Percentiles rank a stretch among this genome's conserved stretches.
Evolutionary conservation across 2,329 filamentous ascomycete genomes (phyloP).

Genomic region (Chaetomium sp.): DNA sequence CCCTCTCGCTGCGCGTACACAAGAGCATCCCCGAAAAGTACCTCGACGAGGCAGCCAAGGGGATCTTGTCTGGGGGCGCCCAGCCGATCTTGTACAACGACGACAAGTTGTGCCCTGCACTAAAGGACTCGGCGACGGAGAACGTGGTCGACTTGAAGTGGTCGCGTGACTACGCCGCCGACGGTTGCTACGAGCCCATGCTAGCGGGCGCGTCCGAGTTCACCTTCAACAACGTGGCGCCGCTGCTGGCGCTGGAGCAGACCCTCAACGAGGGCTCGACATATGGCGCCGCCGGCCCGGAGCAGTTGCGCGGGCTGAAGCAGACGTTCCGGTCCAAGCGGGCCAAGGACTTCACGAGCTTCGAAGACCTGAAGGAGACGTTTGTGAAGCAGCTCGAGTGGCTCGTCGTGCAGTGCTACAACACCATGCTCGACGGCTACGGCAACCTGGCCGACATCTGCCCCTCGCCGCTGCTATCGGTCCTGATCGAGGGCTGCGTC

Average conservation of each 20-base stretch:
- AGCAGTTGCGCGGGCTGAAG: neutral
- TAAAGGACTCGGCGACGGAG: neutral
- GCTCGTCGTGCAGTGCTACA: conserved; percentile 11
- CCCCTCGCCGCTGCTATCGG: neutral
- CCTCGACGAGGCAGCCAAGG: neutral
- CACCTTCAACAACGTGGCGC: conserved; percentile 7
- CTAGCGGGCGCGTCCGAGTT: conserved; percentile 4
- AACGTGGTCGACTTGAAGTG: neutral
- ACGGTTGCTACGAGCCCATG: conserved; percentile 7
- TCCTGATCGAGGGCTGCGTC: conserved; percentile 2
- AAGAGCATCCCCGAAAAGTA: neutral
- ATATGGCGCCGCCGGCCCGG: neutral
- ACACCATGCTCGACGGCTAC: neutral
- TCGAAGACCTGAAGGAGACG: neutral
- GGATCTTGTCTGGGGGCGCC: neutral
- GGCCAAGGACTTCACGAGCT: neutral
- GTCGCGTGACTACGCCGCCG: conserved; percentile 6
- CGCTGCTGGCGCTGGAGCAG: conserved; percentile 3
- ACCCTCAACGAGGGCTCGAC: neutral
- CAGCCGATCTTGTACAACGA: conserved; percentile 7
- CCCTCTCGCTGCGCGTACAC: neutral
- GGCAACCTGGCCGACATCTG: neutral
- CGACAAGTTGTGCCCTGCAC: conserved; percentile 4
- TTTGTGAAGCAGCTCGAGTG: conserved; percentile 4
- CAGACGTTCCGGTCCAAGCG: neutral